Evolutionary conservation across 169 alveolate genomes (phyloP), one percentile per base, ranked within the genome.

Genomic region (Pseudocohnilembus persalinus): DNA sequence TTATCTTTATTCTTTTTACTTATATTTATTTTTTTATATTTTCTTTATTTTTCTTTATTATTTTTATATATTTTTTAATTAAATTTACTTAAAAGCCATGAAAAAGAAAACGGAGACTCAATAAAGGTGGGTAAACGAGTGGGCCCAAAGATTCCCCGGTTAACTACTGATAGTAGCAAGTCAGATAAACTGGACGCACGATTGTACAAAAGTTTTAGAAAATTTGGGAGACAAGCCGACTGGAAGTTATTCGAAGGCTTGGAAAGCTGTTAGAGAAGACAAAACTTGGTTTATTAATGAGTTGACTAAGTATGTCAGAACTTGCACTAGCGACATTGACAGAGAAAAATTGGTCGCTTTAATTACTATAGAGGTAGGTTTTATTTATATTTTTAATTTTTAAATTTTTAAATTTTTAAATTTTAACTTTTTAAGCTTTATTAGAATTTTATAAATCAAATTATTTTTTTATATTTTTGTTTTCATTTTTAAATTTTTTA

Each of bases 321-420:
- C 94, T 88, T 96, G 96, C 49, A 84, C 93, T 65, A 91, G 89
- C 84, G 92, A 88, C 88, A 92, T 92, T 73, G 97, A 96, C 31
- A 91, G 99, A 90, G 75, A 88, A 34, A 97, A 96, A 92, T 94
- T 98, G 29, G 96, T 96, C 84, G 97, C 99, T n/a, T 88, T 98
- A 73, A 97, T 98, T 89, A 97, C 99, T 28, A 95, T 98, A 84
- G 99, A 98, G 91, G n/a, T n/a, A n/a, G n/a, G n/a, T n/a, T n/a
- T n/a, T n/a, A n/a, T n/a, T n/a, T n/a, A n/a, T 98, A 96, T 87
- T 98, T n/a, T n/a, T n/a, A n/a, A n/a, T n/a, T n/a, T n/a, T n/a
- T n/a, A n/a, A n/a, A n/a, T n/a, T n/a, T n/a, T n/a, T n/a, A n/a
- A n/a, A n/a, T n/a, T n/a, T n/a, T n/a, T n/a, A n/a, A n/a, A n/a